Base-by-base conservation (phyloP, 2,329 filamentous ascomycete species). In the Dactylellina haptotyla region DNA sequence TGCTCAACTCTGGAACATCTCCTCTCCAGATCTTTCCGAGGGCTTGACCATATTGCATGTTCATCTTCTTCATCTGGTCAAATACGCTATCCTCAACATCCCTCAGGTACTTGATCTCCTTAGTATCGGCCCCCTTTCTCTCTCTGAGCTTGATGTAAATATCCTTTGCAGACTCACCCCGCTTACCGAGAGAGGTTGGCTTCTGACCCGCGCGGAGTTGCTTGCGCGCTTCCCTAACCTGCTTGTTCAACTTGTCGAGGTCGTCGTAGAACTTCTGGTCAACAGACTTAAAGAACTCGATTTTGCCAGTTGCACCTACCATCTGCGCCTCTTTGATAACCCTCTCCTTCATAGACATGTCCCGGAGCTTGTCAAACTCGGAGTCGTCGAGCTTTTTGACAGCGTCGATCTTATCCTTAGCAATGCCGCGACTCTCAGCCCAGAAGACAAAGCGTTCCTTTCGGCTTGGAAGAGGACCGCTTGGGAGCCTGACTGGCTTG, bases 321-420 rank as follows among this genome's bases (percentile, higher is more conserved):
- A 67, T 37, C 8, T 41, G 16, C 12, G 53, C 63, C 18, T 67
- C 63, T 16, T 34, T 41, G 23, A 67, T 4, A 18, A 67, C 28
- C 16, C 48, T 59, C 16, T 67, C 53, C 32, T 67, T 67, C 18
- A 57, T 59, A 20, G 45, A 26, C 63, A 67, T 59, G 5, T 67
- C 53, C n/a, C 54, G 43, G 10, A 67, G 20, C 20, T 57, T 46
- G 10, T 48, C 34, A 34, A 67, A 67, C 12, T 67, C 63, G 3
- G 53, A 23, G 18, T 67, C 63, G 4, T 37, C 30, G 20, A 48
- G 28, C 3, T n/a, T 39, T 45, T 53, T 43, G 25, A 67, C 25
- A n/a, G 46, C 41, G 26, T 67, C 39, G 45, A 67, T 58, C 16
- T 48, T 58, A 26, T 58, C 53, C 5, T 30, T 45, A 23, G 53